Base-by-base conservation (phyloP, 1,139 yeast species). In the Blastobotrys arbuscula region DNA sequence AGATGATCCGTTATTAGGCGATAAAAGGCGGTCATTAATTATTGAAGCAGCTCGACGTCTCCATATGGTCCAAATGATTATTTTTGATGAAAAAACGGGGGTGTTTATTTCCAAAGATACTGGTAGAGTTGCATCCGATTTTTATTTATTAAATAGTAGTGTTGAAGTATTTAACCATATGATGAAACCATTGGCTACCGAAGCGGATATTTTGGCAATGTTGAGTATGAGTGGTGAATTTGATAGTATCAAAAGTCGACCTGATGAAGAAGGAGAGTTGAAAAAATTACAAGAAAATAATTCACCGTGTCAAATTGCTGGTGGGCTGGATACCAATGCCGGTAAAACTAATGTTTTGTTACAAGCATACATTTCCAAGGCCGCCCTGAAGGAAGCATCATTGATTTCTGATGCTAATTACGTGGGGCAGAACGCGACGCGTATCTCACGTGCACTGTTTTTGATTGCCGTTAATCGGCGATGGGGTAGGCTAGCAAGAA, bases 81-180 rank as follows among this genome's bases (percentile, higher is more conserved):
- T 90, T 0, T 92, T 81, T 65, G 97, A 92, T 60, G 97, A 90
- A 54, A 73, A 79, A 39, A 81, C 96, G 0, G 86, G 86, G 44
- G 77, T 90, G 2, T 81, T 94, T 52, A 77, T 82, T 23, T 72
- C 96, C 1, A 92, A 92, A 57, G 97, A 94, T 66, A 71, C 89
- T 47, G 99, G 99, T 4, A 76, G 98, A 61, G 81, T 90, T 47
- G 96, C 98, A 0, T 87, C 96, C 1, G 98, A 94, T 59, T 94
- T 90, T 62, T 94, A 94, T 61, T 71, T 94, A 49, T 70, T 89
- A 48, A 85, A 86, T 62, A 87, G 84, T 55, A 81, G 95, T 26
- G 84, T 94, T 39, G 98, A 92, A 63, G 78, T 89, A 2, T 92
- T 94, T 71, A 90, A 89, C 63, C 84, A 83, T 58, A 76, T 86